A percentile compares a stretch with the other conserved stretches of the same genome.
These are phyloP conservation scores for Eutrema japonicum DNA, from an alignment of 345 rosid genomes.

Conservation along the genomic window DNA sequence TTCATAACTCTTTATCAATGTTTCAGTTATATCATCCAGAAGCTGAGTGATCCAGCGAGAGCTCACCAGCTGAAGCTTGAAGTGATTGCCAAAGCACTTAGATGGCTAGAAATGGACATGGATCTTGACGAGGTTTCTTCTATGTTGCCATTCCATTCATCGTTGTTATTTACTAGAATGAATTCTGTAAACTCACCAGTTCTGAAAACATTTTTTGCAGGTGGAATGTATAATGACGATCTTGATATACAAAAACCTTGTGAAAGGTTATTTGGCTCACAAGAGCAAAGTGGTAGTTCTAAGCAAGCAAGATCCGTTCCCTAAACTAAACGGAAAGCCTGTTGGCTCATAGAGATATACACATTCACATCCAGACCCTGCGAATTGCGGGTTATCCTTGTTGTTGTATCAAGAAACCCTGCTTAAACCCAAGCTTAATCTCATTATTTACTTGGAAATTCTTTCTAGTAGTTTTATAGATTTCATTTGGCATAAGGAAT, in stretches of 20 bases:
- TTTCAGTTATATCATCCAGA: slow-evolving; percentile 81
- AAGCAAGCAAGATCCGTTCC: slow-evolving; percentile 98
- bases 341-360: slow-evolving; percentile 57
- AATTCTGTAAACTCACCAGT: slow-evolving; percentile 22
- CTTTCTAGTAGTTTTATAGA: slow-evolving; percentile 1
- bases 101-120: slow-evolving; percentile 94
- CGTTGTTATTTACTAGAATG: slow-evolving; percentile 2
- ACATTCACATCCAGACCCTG: background rate
- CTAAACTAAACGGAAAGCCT: slow-evolving; percentile 77
- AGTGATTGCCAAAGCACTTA: slow-evolving; percentile 80
- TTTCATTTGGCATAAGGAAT: background rate
- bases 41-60: slow-evolving; percentile 79
- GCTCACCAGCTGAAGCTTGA: slow-evolving; percentile 97
- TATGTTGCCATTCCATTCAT: background rate
- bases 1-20: background rate
- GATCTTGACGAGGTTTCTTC: slow-evolving; percentile 82
- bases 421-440: slow-evolving; percentile 11
- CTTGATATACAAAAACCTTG: slow-evolving; percentile 80
- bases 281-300: slow-evolving; percentile 93
- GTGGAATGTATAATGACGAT: slow-evolving; percentile 94
- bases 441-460: slow-evolving; percentile 15
- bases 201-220: slow-evolving; percentile 45
- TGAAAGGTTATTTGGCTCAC: slow-evolving; percentile 92
- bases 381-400: background rate
- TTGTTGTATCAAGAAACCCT: slow-evolving; percentile 35